phyloP scores from a whole-genome alignment of 2,329 filamentous ascomycete genomes.

The Aspergillus jensenii region DNA sequence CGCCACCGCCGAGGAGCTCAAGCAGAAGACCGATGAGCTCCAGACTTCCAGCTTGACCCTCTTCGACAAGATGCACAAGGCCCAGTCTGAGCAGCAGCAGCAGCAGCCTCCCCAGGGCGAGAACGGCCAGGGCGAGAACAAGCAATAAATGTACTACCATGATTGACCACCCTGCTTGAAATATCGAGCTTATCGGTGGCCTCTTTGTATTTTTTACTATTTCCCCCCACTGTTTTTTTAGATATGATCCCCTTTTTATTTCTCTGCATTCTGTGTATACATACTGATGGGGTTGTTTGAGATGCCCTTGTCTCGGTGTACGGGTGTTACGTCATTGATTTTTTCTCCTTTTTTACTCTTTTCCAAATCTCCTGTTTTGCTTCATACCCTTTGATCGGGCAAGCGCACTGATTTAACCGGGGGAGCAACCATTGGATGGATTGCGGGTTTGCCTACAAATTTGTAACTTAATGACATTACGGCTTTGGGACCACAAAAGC shows the following conservation, averaged over 20 bases:
- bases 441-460: slow-evolving; percentile 32
- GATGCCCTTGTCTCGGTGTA: slow-evolving; percentile 32
- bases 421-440: slow-evolving; percentile 20
- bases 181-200: slow-evolving; percentile 9
- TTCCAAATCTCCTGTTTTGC: slow-evolving; percentile 18
- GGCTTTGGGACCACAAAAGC: slow-evolving; percentile 36
- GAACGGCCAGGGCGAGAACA: slow-evolving; percentile 62
- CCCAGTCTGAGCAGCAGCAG: slow-evolving; percentile 67
- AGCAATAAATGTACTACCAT: slow-evolving; percentile 51
- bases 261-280: slow-evolving; percentile 36
- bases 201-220: slow-evolving; percentile 19
- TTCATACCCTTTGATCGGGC: slow-evolving; percentile 25
- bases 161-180: slow-evolving; percentile 16
- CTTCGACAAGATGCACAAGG: slow-evolving; percentile 99
- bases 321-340: slow-evolving; percentile 33
- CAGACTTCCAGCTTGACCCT: slow-evolving; percentile 93
- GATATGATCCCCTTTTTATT: slow-evolving; percentile 24
- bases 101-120: slow-evolving; percentile 50
- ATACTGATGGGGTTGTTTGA: slow-evolving; percentile 32
- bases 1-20: slow-evolving; percentile 86
- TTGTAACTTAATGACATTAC: slow-evolving; percentile 43
- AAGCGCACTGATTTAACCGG: slow-evolving; percentile 19
- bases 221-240: slow-evolving; percentile 22
- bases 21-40: slow-evolving; percentile 98
- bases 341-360: slow-evolving; percentile 16